Percentiles rank a stretch among this genome's conserved stretches.
Evolutionary conservation across 2,329 filamentous ascomycete genomes (phyloP).

Genomic region (Trichoderma arundinaceum): DNA sequence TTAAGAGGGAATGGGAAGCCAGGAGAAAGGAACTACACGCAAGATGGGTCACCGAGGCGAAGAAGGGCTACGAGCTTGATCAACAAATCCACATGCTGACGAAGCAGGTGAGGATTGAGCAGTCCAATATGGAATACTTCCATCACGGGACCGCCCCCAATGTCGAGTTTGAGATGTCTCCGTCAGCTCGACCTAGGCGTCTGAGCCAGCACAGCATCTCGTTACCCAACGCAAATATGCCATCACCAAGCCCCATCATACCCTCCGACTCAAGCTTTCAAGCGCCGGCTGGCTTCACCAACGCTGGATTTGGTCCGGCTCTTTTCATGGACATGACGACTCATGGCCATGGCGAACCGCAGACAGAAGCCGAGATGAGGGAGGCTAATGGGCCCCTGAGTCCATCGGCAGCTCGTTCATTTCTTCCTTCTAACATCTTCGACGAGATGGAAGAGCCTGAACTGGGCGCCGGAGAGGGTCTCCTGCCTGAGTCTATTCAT

Average conservation of each 20-base stretch:
- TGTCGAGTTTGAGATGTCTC: constrained; percentile 55
- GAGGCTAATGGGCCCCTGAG: constrained; percentile 73
- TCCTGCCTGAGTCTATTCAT: constrained; percentile 43
- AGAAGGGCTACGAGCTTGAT: constrained; percentile 54
- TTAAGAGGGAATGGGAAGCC: constrained; percentile 62
- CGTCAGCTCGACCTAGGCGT: constrained; percentile 52
- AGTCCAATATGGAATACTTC: constrained; percentile 53
- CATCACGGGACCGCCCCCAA: constrained; percentile 39
- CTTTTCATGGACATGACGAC: constrained; percentile 58
- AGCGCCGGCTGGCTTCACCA: constrained; percentile 60
- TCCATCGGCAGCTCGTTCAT: constrained; percentile 70
- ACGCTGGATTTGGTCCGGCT: constrained; percentile 57
- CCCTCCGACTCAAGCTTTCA: constrained; percentile 52
- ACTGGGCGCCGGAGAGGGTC: constrained; percentile 44
- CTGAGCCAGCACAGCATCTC: constrained; percentile 57
- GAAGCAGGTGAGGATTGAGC: constrained; percentile 54
- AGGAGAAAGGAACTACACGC: constrained; percentile 60
- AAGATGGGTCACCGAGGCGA: constrained; percentile 54
- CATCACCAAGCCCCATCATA: constrained; percentile 49
- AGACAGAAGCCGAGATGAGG: constrained; percentile 68
- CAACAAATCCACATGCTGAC: constrained; percentile 53
- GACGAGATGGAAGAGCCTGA: constrained; percentile 69
- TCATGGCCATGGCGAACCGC: constrained; percentile 47
- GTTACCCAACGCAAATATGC: constrained; percentile 49
- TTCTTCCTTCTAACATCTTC: constrained; percentile 71